Evolutionary conservation across 495 filamentous ascomycete genomes (phyloP), one percentile per base, ranked within the genome.

Genomic region (Mytilinidion resinicola): DNA sequence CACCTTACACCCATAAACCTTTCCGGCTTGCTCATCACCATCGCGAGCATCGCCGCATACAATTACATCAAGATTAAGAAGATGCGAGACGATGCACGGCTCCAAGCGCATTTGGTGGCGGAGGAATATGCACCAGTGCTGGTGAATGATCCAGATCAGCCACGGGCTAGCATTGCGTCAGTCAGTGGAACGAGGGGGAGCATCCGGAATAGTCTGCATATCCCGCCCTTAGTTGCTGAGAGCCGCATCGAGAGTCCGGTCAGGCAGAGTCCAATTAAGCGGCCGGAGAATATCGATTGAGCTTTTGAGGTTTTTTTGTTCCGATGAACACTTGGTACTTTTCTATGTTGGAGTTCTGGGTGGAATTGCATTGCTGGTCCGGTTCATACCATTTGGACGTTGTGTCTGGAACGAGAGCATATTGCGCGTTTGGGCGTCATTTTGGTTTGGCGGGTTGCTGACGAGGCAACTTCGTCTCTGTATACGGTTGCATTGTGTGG

Each of bases 31-130:
- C 68, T 91, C n/a, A 82, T 96, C 34, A 99, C 95, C 0, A 89
- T 99, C 50, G 71, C 72, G 30, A 90, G 88, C 46, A 97, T 99
- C 53, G 87, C 74, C 0, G 80, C 84, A 33, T 99, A 99, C 69
- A 99, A 99, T 61, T 96, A 88, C 63, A 86, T 97, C 71, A 97
- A 97, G 68, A 87, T 96, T 56, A 77, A 72, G 25, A 91, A 88
- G 72, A 97, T 99, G 95, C 80, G 88, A 39, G 71, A 76, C 33
- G 86, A 95, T 37, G 85, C 87, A 15, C 62, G 67, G 21, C 55
- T 59, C 54, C 34, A 66, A 21, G 69, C 65, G 10, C 67, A 71
- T 42, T 33, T 67, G 4, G 36, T 62, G 3, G 51, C 53, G 33
- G 67, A 69, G 34, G 67, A 66, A 17, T 68, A 68, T 37, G 57